Conservation (phyloP, 345 rosid genomes). For the Lagerstroemia speciosa region DNA sequence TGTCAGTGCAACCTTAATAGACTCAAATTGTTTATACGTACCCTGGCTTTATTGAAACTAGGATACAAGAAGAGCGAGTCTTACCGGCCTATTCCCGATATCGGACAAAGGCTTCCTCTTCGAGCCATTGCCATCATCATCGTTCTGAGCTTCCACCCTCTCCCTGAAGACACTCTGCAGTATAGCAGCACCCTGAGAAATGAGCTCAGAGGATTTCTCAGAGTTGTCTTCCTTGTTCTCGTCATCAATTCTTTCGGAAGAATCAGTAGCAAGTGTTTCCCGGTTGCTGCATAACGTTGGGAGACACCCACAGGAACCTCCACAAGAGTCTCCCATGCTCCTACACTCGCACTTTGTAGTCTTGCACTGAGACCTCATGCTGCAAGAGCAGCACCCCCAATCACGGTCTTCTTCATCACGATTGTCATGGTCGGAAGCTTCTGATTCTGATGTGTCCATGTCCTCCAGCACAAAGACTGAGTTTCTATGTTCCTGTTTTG, state of each 20-base stretch:
- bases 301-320: constrained; percentile 60
- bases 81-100: constrained; percentile 52
- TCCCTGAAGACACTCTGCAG: constrained; percentile 63
- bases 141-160: constrained; percentile 27
- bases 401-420: constrained; percentile 47
- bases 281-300: constrained; percentile 58
- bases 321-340: constrained; percentile 51
- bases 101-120: constrained; percentile 74
- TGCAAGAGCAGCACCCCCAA: constrained; percentile 77
- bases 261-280: constrained; percentile 15
- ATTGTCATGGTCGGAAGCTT: constrained; percentile 18
- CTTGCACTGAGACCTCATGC: constrained; percentile 57
- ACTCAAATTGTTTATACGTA: too few relatives aligned
- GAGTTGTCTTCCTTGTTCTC: constrained; percentile 12
- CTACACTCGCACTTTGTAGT: constrained; percentile 76
- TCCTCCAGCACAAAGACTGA: constrained; percentile 50
- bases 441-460: constrained; percentile 85
- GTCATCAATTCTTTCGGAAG: constrained; percentile 15
- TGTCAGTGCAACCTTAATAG: too few relatives aligned
- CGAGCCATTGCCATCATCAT: constrained; percentile 27
- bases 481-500: constrained; percentile 34
- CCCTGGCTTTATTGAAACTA: not conserved
- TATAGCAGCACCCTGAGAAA: constrained; percentile 72
- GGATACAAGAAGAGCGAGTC: not conserved
- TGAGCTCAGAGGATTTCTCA: constrained; percentile 38